Conservation (phyloP, 2,329 filamentous ascomycete genomes). For the Alternaria tenuissima region DNA sequence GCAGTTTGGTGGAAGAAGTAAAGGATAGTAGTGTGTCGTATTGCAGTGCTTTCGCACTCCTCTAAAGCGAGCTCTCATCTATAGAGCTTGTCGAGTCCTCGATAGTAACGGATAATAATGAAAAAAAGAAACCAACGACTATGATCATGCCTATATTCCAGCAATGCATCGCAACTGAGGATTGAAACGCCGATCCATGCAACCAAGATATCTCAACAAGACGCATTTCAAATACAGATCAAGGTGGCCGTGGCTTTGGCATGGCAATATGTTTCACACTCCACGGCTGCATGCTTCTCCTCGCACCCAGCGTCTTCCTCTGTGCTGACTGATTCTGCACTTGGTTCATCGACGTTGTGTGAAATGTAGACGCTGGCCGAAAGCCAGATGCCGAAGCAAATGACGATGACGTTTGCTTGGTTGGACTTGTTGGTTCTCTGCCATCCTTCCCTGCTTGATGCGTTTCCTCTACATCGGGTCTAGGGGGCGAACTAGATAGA, state of each 20-base stretch:
- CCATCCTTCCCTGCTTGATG: constrained; percentile 13
- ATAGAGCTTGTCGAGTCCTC: neutral
- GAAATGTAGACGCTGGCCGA: constrained; percentile 53
- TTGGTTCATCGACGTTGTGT: constrained; percentile 53
- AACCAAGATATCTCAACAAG: neutral
- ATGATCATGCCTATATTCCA: neutral
- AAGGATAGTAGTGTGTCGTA: constrained; percentile 92
- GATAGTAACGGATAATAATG: neutral
- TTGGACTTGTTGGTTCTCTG: constrained; percentile 18
- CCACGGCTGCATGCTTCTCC: constrained; percentile 62
- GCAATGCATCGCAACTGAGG: neutral
- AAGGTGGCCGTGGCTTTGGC: constrained; percentile 39
- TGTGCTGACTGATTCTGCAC: constrained; percentile 38
- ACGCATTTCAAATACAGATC: constrained; percentile 3
- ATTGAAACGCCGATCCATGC: constrained; percentile 1
- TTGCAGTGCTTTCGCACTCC: constrained; percentile 85
- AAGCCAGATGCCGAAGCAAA: constrained; percentile 27
- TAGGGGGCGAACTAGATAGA: constrained; percentile 54
- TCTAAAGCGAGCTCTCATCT: constrained; percentile 13
- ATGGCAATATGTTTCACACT: constrained; percentile 47
- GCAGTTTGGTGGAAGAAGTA: constrained; percentile 72
- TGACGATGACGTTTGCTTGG: constrained; percentile 10
- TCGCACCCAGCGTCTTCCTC: constrained; percentile 60
- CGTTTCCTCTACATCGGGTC: constrained; percentile 33
- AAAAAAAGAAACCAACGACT: neutral